Conservation (phyloP, 2,329 filamentous ascomycete species). For the Rhinocladiella mackenziei region DNA sequence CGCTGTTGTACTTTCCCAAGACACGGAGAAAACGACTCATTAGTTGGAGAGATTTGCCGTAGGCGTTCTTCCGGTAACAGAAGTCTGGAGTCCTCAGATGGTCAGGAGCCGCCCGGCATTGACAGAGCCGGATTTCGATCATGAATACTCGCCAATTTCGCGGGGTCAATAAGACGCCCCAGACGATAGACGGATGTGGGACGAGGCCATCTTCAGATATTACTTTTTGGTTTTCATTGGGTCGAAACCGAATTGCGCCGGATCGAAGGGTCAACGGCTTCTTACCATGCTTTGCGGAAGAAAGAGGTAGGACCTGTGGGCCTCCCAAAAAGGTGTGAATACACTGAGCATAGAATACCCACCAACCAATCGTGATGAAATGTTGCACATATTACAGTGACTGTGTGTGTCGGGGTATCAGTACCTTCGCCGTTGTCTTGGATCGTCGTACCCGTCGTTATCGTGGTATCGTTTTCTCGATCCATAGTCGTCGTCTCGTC, state of each 20-base stretch:
- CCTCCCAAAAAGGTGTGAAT: conserved; percentile 8
- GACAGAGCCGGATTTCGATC: too few relatives aligned
- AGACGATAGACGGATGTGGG: too few relatives aligned
- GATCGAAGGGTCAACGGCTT: conserved; percentile 7
- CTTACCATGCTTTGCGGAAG: conserved; percentile 15
- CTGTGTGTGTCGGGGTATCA: conserved; percentile 33
- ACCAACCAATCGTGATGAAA: conserved; percentile 38
- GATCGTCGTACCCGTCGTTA: conserved; percentile 74
- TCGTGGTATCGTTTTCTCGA: conserved; percentile 68
- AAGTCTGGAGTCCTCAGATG: too few relatives aligned
- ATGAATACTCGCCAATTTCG: too few relatives aligned
- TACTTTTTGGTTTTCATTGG: not conserved
- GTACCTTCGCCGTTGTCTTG: conserved; percentile 58
- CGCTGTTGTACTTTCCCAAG: too few relatives aligned
- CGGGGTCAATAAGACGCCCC: too few relatives aligned
- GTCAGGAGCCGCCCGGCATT: too few relatives aligned
- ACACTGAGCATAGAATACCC: conserved; percentile 38
- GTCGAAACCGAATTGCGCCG: conserved; percentile 2
- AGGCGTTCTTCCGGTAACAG: too few relatives aligned
- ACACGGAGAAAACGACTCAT: too few relatives aligned
- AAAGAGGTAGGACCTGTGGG: not conserved
- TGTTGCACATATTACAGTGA: conserved; percentile 13
- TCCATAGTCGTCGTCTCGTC: conserved; percentile 47
- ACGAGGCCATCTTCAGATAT: too few relatives aligned
- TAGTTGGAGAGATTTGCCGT: too few relatives aligned